A percentile compares a stretch with the other conserved stretches of the same genome.
phyloP scores from a whole-genome alignment of 2,329 filamentous ascomycete genomes.

The Fusarium agapanthi region DNA sequence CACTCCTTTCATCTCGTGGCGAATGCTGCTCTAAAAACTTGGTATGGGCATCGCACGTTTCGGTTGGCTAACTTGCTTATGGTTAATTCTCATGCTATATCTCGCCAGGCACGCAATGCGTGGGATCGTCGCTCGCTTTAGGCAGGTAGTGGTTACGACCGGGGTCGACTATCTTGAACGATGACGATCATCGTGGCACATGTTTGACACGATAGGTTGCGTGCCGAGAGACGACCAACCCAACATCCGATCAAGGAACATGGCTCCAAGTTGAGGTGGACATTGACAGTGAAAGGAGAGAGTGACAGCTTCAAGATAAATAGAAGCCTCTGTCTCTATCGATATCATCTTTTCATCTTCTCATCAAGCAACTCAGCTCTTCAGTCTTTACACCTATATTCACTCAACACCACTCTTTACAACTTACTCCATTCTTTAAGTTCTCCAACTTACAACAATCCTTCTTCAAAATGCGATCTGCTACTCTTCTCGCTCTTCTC shows the following conservation, averaged over 20 bases:
- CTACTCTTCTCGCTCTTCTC: constrained; percentile 47
- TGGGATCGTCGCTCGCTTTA: constrained; percentile 29
- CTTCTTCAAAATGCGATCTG: constrained; percentile 44
- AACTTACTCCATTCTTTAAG: constrained; percentile 7
- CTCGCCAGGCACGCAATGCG: constrained; percentile 2
- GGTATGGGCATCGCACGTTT: background rate
- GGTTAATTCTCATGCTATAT: constrained; percentile 31
- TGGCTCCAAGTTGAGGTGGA: background rate
- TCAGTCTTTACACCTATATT: constrained; percentile 21
- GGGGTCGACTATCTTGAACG: constrained; percentile 21
- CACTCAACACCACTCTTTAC: constrained; percentile 17
- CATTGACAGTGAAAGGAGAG: background rate
- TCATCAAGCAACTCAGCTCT: constrained; percentile 30
- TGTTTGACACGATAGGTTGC: constrained; percentile 20
- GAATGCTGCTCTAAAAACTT: background rate
- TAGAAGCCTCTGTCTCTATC: constrained; percentile 9
- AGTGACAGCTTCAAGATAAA: constrained; percentile 19
- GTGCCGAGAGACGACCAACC: constrained; percentile 14
- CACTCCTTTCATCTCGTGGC: constrained; percentile 26
- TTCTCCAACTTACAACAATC: background rate
- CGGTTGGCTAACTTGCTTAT: constrained; percentile 18
- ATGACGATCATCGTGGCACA: constrained; percentile 28
- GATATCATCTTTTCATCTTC: background rate
- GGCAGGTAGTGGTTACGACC: constrained; percentile 27
- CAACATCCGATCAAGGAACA: background rate